phyloP scores from a whole-genome alignment of 2,329 filamentous ascomycete species.

The Microdochium bolleyi region DNA sequence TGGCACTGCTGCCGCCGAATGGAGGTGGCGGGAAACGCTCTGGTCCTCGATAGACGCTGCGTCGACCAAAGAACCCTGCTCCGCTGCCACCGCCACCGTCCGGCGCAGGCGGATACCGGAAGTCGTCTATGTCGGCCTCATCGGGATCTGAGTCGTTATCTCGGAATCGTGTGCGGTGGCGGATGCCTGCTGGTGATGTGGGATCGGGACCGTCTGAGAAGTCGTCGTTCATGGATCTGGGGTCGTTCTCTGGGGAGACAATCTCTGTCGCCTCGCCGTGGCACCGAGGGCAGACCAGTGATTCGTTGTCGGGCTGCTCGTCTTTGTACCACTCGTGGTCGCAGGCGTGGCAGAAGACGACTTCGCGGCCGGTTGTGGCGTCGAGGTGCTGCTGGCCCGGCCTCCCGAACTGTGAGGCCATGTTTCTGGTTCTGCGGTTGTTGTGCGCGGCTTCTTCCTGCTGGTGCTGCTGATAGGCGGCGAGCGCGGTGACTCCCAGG shows the following conservation, averaged over 20 bases:
- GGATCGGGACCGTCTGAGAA: conserved; percentile 25
- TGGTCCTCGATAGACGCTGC: not conserved
- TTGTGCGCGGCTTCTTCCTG: conserved; percentile 25
- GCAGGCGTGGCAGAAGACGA: conserved; percentile 83
- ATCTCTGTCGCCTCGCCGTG: conserved; percentile 76
- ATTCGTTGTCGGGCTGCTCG: conserved; percentile 38
- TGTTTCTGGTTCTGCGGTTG: conserved; percentile 8
- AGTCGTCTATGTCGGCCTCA: conserved; percentile 50
- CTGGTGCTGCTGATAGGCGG: conserved; percentile 42
- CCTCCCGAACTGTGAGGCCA: not conserved
- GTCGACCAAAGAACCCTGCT: conserved; percentile 28
- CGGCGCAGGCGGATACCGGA: conserved; percentile 8
- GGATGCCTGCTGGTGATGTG: no score
- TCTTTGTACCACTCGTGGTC: conserved; percentile 72
- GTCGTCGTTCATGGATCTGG: conserved; percentile 34
- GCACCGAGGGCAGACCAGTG: conserved; percentile 70
- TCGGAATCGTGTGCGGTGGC: no score
- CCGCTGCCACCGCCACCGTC: conserved; percentile 8
- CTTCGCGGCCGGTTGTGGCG: conserved; percentile 48
- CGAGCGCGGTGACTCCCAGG: conserved; percentile 50
- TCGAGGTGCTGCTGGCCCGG: conserved; percentile 34
- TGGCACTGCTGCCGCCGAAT: conserved; percentile 13
- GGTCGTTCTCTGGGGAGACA: conserved; percentile 58
- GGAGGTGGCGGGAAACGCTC: conserved; percentile 17
- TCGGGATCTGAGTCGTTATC: conserved; percentile 51